A percentile compares a stretch with the other conserved stretches of the same genome.
Conservation (phyloP, 768 basidiomycete species). For the Termitomyces sp. region DNA sequence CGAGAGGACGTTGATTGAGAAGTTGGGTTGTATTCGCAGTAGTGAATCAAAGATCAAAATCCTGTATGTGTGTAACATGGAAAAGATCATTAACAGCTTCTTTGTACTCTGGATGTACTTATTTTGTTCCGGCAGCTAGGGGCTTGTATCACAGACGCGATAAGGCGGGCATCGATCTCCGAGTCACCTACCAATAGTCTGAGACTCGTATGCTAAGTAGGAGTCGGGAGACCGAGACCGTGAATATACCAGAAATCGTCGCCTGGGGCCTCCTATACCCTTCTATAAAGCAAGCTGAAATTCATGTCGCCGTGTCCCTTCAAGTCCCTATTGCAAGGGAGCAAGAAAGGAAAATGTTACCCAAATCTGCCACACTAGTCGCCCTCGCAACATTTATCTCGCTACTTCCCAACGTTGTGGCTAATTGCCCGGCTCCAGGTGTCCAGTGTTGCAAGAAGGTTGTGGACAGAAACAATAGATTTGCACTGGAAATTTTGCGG, state of each 20-base stretch:
- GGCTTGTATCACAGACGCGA: background rate
- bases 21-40: background rate
- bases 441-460: slow-evolving; percentile 7
- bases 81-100: too few species aligned
- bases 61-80: background rate
- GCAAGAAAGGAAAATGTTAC: background rate
- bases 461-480: background rate
- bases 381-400: background rate
- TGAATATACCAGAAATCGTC: too few species aligned
- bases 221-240: too few species aligned
- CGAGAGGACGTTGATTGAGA: slow-evolving; percentile 15
- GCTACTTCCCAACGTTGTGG: background rate
- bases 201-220: too few species aligned
- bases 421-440: slow-evolving; percentile 4
- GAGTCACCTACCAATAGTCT: background rate
- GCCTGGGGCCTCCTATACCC: background rate
- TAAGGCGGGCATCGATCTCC: background rate
- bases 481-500: background rate
- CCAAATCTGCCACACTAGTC: background rate
- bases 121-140: too few species aligned
- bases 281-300: background rate
- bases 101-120: background rate
- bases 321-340: background rate
- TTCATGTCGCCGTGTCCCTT: background rate
- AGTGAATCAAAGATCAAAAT: background rate